phyloP scores from a whole-genome alignment of 2,329 filamentous ascomycete species.

The Ophiostoma quercus region DNA sequence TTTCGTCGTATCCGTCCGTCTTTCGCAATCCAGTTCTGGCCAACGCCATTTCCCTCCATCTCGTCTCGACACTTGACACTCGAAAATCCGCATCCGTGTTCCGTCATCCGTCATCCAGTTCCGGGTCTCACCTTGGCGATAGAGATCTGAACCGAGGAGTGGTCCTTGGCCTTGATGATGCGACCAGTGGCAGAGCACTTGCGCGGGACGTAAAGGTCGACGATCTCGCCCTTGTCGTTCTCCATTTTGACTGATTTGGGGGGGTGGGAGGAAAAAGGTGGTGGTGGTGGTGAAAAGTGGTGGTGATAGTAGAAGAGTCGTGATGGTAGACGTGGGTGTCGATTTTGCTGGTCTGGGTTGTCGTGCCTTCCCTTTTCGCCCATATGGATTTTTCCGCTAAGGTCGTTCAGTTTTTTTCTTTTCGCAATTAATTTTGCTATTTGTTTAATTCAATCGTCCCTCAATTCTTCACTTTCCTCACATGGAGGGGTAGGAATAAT shows the following conservation, averaged over 20 bases:
- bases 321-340: slow-evolving; percentile 14
- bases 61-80: background rate
- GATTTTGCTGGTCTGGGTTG: background rate
- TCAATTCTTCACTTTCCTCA: slow-evolving; percentile 7
- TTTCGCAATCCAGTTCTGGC: background rate
- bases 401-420: slow-evolving; percentile 11
- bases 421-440: slow-evolving; percentile 9
- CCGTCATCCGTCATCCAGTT: background rate
- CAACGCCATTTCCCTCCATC: background rate
- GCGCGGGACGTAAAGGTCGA: slow-evolving; percentile 74
- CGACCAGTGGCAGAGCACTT: slow-evolving; percentile 99
- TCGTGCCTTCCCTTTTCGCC: slow-evolving; percentile 3
- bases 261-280: slow-evolving; percentile 29
- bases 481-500: slow-evolving; percentile 22
- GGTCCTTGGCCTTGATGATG: slow-evolving; percentile 99
- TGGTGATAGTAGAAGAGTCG: slow-evolving; percentile 25
- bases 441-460: background rate
- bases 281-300: slow-evolving; percentile 31
- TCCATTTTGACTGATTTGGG: slow-evolving; percentile 62
- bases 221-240: slow-evolving; percentile 66
- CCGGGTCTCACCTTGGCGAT: slow-evolving; percentile 62
- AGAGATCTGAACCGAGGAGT: slow-evolving; percentile 95
- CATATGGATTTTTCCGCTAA: slow-evolving; percentile 19
- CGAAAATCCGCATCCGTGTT: background rate
- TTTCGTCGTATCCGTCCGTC: background rate